phyloP scores from a whole-genome alignment of 495 filamentous ascomycete species.

The Penicillium bovifimosum region DNA sequence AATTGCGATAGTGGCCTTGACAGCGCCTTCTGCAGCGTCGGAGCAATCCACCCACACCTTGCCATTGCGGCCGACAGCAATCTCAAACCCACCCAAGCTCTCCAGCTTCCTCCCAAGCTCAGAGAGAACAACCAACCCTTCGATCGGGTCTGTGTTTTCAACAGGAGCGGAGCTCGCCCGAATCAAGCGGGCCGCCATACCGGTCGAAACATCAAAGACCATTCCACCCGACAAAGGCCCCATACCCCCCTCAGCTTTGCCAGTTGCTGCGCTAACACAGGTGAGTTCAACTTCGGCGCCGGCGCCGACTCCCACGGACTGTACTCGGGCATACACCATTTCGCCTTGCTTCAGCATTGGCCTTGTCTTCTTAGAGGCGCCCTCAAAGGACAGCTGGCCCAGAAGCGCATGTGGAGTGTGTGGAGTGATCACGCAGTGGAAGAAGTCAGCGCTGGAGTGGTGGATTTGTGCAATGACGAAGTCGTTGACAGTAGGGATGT shows the following conservation, averaged over 20 bases:
- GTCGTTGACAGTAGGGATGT: slow-evolving; percentile 71
- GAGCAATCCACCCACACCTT: slow-evolving; percentile 78
- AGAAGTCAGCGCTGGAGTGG: slow-evolving; percentile 67
- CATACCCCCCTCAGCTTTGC: slow-evolving; percentile 84
- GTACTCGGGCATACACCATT: slow-evolving; percentile 77
- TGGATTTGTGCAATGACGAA: slow-evolving; percentile 80
- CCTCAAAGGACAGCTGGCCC: slow-evolving; percentile 84
- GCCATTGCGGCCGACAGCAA: slow-evolving; percentile 91
- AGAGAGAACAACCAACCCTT: slow-evolving; percentile 67
- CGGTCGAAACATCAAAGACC: slow-evolving; percentile 73
- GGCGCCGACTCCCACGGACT: slow-evolving; percentile 61
- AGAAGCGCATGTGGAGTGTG: slow-evolving; percentile 71
- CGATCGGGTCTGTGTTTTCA: slow-evolving; percentile 55
- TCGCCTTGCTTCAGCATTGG: slow-evolving; percentile 68
- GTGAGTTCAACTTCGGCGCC: slow-evolving; percentile 86
- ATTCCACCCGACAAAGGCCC: slow-evolving; percentile 84
- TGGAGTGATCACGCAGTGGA: slow-evolving; percentile 63
- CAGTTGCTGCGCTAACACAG: slow-evolving; percentile 79
- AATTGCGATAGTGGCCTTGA: slow-evolving; percentile 64
- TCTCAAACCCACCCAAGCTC: slow-evolving; percentile 67
- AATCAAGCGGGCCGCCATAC: slow-evolving; percentile 71
- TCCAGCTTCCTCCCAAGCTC: slow-evolving; percentile 73
- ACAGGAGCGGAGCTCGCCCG: slow-evolving; percentile 47
- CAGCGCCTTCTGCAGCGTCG: slow-evolving; percentile 50
- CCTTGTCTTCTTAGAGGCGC: slow-evolving; percentile 84